Evolutionary conservation across 2,329 filamentous ascomycete genomes (phyloP), one percentile per base, ranked within the genome.

Genomic region (Drechmeria coniospora): DNA sequence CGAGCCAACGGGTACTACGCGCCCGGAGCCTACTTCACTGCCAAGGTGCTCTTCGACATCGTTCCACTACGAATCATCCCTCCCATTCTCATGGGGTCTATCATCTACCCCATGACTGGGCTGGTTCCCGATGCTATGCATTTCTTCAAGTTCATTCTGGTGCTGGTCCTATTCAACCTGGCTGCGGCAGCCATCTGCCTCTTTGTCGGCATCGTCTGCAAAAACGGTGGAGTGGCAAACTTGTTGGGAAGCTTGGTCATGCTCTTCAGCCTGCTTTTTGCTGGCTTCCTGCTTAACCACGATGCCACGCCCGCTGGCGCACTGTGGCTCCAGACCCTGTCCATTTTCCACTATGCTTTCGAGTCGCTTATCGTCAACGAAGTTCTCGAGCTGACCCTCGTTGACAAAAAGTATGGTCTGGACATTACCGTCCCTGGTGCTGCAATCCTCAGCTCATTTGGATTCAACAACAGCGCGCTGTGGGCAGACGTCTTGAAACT

Each of bases 21-120:
- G 1, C 90, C 90, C 0, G 65, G 92, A 27, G 92, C 87, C 0
- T 98, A 98, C 56, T 98, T 95, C 49, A 65, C 79, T 0, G 78
- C 86, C 43, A 98, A 98, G 58, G 80, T 95, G n/a, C 57, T 93
- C n/a, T 95, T 98, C 49, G 90, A 98, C 48, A 87, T 98, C 39
- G 68, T 98, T 9, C 90, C 90, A 4, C 64, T 98, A n/a, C 74
- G 90, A 26, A 76, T 98, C 31, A 78, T 98, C 26, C 90, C 90
- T 5, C 90, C 90, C 1, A 79, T 95, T 35, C 77, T 98, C 33
- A 90, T 95, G 69, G 90, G 87, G 11, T 74, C 82, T 17, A 95
- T 98, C 36, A 74, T 98, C 14, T 98, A 98, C 49, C 90, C 90
- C 1, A 98, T 98, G 90, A 93, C 86, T 0, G 90, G 90, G 2